Evolutionary conservation across 2,329 filamentous ascomycete genomes (phyloP).

Genomic region (Alternaria ethzedia): DNA sequence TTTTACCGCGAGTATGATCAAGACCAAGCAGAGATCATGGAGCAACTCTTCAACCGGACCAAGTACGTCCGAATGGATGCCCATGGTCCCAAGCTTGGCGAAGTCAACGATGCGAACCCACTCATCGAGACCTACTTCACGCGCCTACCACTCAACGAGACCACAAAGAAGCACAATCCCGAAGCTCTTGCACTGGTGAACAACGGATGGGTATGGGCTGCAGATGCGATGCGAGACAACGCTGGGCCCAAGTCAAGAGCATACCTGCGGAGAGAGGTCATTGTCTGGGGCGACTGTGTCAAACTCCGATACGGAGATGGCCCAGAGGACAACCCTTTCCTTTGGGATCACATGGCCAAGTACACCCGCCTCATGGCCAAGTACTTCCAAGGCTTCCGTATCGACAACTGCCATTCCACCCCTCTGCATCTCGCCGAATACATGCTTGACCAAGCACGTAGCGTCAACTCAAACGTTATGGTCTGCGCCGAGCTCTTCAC

Average conservation of each 20-base stretch:
- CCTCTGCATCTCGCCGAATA: constrained; percentile 94
- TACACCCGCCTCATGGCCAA: constrained; percentile 93
- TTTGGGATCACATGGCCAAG: constrained; percentile 95
- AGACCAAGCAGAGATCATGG: constrained; percentile 81
- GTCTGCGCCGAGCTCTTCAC: constrained; percentile 96
- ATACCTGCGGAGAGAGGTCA: constrained; percentile 95
- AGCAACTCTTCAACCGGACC: constrained; percentile 91
- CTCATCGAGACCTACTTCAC: constrained; percentile 97
- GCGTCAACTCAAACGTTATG: constrained; percentile 84
- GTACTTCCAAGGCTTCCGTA: constrained; percentile 92
- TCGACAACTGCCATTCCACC: constrained; percentile 98
- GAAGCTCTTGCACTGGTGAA: constrained; percentile 85
- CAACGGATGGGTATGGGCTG: constrained; percentile 99
- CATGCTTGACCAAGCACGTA: constrained; percentile 90
- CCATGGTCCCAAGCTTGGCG: constrained; percentile 84
- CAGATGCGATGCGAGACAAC: constrained; percentile 91
- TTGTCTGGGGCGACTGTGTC: constrained; percentile 98
- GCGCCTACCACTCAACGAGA: constrained; percentile 78
- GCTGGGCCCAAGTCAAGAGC: constrained; percentile 87
- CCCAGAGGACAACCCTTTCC: constrained; percentile 84
- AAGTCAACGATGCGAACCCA: constrained; percentile 77
- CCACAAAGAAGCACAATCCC: constrained; percentile 76
- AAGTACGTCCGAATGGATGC: constrained; percentile 95
- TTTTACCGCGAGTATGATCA: constrained; percentile 92
- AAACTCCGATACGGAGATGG: constrained; percentile 88